Evolutionary conservation across 306 rosid species (phyloP), one percentile per base, ranked within the genome.

Genomic region (Begonia fuchsioides): DNA sequence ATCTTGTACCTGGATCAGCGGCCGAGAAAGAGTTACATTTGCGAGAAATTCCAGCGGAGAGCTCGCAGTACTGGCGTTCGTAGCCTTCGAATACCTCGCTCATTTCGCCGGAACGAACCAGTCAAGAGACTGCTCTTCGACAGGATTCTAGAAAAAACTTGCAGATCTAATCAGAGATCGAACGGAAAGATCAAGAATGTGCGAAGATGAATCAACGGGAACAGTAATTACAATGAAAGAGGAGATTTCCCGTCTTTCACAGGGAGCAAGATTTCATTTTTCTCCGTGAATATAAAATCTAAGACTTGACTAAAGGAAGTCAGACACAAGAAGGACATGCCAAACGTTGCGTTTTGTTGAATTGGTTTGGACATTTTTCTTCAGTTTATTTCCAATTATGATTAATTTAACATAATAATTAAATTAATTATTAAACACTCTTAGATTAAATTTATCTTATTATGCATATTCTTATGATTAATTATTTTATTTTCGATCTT

Each of bases 61-160:
- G 68, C 43, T 63, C 68, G 50, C 68, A 63, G 38, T 63, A 63
- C 45, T 56, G 68, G 53, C 68, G 68, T 20, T 63, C 68, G 19
- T 64, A 64, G 16, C 69, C 58, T 39, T 64, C 63, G 5, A 64
- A 64, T 2, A 64, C 69, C 58, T 51, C 54, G 20, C 63, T 64
- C 69, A 64, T 64, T 49, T 50, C 32, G 13, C 16, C 12, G 3
- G 1, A 14, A 12, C 32, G 40, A 3, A 52, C 15, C 12, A 15
- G 17, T 8, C 16, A 32, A 8, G n/a, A 8, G 6, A 5, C 35
- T n/a, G n/a, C 35, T n/a, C 45, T 41, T 41, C 12, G 12, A 41
- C 12, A 11, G 2, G 45, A 41, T 7, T n/a, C 5, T 10, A 0
- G 2, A 4, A 4, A 41, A 10, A 13, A 55, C 32, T 40, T 44